Base-by-base conservation (phyloP, 192 early-diverging fungal genomes). In the Anaeromyces robustus region DNA sequence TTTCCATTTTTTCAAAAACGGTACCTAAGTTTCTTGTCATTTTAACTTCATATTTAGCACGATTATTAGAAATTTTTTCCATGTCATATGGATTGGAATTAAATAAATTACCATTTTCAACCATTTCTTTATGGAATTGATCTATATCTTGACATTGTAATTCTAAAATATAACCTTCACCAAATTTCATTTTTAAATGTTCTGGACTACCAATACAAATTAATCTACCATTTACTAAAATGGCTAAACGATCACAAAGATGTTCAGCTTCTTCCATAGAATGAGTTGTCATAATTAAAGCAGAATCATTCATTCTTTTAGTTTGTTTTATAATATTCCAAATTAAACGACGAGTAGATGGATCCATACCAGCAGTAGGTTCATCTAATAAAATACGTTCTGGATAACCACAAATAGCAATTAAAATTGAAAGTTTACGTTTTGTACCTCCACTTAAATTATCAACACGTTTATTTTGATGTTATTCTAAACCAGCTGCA, bases 131-230 rank as follows among this genome's bases (percentile, higher is more conserved):
- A 82, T 14, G 30, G 52, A 28, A 59, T 79, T 34, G 59, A 30
- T 39, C 79, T 12, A 22, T 34, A 80, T 1, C 84, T 78, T 79
- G 85, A 83, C 29, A 88, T 78, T 77, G 88, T 79, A 30, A 88
- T 80, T 68, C 37, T 39, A 39, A 39, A 39, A 85, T 87, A 83
- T 88, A 89, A 0, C 88, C 87, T 12, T 81, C 80, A 4, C 88
- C 89, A 31, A 87, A 88, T 2, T 83, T 83, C 79, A 82, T 85
- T 83, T 89, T 90, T 78, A 90, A 79, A 22, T 86, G 86, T 81
- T 87, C 85, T 22, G 87, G 83, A 26, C 88, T 87, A 16, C 86
- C 87, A 17, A 88, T 79, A 7, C 84, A 84, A 34, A 83, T 82
- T 22, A 88, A 84, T 32, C 83, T 82, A 29, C 87, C 87, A 39